Conservation (phyloP, 371 early-diverging fungal species). For the Lichtheimia hyalospora region DNA sequence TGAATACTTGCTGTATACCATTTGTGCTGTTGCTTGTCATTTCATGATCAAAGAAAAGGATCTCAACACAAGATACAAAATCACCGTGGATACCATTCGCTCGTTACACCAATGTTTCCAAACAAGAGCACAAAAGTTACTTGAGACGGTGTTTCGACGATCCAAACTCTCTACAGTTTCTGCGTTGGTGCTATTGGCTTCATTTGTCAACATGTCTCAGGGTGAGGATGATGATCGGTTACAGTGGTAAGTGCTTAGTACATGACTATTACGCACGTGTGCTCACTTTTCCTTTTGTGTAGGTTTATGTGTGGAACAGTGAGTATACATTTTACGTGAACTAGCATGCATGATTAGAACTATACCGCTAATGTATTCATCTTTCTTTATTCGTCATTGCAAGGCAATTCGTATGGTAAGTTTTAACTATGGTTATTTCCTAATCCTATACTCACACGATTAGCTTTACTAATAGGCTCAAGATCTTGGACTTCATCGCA, state of each 20-base stretch:
- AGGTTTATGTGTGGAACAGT: conserved; percentile 10
- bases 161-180: conserved; percentile 34
- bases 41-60: conserved; percentile 1
- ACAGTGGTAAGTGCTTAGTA: background rate
- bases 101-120: conserved; percentile 11
- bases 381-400: background rate
- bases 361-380: background rate
- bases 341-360: background rate
- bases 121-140: conserved; percentile 16
- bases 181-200: conserved; percentile 24
- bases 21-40: conserved; percentile 20
- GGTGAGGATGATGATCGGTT: conserved; percentile 3
- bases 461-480: conserved; percentile 10
- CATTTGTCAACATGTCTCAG: conserved; percentile 14
- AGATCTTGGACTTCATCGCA: conserved; percentile 29
- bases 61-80: conserved; percentile 5
- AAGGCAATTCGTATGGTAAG: conserved; percentile 11
- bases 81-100: conserved; percentile 4
- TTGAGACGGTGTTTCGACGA: conserved; percentile 21
- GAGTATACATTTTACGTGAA: background rate
- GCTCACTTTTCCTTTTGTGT: background rate
- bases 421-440: background rate
- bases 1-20: conserved; percentile 28
- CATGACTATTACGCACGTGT: background rate
- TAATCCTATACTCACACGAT: too few species aligned